phyloP scores from a whole-genome alignment of 2,329 filamentous ascomycete species.

The Penicillium janthinellum region DNA sequence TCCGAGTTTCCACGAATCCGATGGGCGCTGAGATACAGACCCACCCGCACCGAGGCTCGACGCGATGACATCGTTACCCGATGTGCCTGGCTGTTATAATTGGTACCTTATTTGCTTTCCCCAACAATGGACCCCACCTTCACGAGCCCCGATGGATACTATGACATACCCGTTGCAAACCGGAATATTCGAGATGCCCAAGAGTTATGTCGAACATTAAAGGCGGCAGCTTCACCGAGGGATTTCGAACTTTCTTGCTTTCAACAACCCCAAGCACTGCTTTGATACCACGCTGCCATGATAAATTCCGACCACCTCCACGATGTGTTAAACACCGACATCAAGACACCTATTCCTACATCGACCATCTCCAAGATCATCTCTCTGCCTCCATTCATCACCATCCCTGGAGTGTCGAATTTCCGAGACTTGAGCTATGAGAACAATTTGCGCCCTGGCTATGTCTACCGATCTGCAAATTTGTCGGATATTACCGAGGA shows the following conservation, averaged over 20 bases:
- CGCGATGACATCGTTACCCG: conserved; percentile 19
- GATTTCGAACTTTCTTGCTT: background rate
- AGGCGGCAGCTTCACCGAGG: background rate
- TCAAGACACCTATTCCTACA: conserved; percentile 26
- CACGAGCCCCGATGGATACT: background rate
- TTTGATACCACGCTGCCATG: conserved; percentile 15
- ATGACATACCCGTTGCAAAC: conserved; percentile 14
- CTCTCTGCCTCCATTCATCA: conserved; percentile 30
- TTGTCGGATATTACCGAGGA: conserved; percentile 59
- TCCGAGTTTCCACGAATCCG: background rate
- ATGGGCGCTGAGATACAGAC: background rate
- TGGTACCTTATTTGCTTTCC: background rate
- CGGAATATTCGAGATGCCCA: background rate
- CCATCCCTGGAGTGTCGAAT: conserved; percentile 32
- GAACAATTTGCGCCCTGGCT: conserved; percentile 49
- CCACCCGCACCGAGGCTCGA: background rate
- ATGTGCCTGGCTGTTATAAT: conserved; percentile 11
- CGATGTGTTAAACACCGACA: conserved; percentile 28
- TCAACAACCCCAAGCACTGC: background rate
- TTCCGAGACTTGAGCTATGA: conserved; percentile 31
- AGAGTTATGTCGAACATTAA: background rate
- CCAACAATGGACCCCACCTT: background rate
- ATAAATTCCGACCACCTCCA: conserved; percentile 22
- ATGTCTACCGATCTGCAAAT: conserved; percentile 70
- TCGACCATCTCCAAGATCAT: conserved; percentile 25